Evolutionary conservation across 805 yeast species (phyloP).

Genomic region (Zygosaccharomyces rouxii): DNA sequence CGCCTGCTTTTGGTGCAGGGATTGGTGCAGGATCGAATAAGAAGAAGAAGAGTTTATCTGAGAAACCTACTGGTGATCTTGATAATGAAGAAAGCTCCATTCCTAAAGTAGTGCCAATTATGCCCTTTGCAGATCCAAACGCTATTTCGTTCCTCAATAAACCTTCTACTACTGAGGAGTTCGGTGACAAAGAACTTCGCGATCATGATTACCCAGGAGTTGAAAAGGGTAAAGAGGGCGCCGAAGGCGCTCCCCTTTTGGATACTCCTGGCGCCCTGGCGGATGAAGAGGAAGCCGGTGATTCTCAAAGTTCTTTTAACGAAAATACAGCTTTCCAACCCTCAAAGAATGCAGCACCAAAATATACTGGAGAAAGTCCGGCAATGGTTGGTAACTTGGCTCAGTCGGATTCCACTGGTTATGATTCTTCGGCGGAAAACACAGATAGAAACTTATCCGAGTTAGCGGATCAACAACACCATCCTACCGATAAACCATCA

Average conservation of each 20-base stretch:
- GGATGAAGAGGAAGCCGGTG: slow-evolving; percentile 47
- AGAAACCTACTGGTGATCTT: slow-evolving; percentile 20
- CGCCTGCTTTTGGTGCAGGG: slow-evolving; percentile 24
- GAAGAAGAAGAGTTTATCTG: slow-evolving; percentile 17
- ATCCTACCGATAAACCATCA: background rate
- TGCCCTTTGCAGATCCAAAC: slow-evolving; percentile 47
- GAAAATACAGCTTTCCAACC: slow-evolving; percentile 2
- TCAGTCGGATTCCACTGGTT: slow-evolving; percentile 10
- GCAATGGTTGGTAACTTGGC: background rate
- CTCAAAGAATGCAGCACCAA: background rate
- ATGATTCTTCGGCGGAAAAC: slow-evolving; percentile 22
- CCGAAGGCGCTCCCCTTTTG: slow-evolving; percentile 5
- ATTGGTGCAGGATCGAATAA: slow-evolving; percentile 19
- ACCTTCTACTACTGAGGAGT: slow-evolving; percentile 11
- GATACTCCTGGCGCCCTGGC: slow-evolving; percentile 65
- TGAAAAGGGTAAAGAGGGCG: background rate
- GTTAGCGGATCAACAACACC: background rate
- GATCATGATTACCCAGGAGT: slow-evolving; percentile 11
- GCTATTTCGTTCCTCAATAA: slow-evolving; percentile 29
- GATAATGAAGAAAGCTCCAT: slow-evolving; percentile 16
- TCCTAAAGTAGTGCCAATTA: slow-evolving; percentile 44
- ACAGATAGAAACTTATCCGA: slow-evolving; percentile 4
- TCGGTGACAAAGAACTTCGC: slow-evolving; percentile 16
- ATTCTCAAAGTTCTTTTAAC: slow-evolving; percentile 7
- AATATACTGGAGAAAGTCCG: background rate